Conservation (phyloP, 345 rosid species). For the Laguncularia racemosa region DNA sequence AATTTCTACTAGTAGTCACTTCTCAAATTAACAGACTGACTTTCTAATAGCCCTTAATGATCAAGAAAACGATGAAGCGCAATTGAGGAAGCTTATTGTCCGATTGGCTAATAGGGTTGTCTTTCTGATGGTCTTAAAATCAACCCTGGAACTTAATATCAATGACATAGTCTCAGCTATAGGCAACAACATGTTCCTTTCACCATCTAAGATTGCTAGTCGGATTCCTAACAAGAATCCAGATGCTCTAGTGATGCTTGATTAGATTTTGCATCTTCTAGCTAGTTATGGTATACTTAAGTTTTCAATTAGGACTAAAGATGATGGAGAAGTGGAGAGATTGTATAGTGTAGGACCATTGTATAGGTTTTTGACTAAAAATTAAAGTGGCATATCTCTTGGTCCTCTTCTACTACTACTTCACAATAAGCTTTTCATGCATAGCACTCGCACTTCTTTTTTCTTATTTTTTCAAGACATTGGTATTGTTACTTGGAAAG, state of each 20-base stretch:
- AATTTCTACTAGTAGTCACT: too few species aligned
- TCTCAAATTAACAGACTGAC: too few species aligned
- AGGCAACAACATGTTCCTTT: slow-evolving; percentile 17
- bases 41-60: too few species aligned
- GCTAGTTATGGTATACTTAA: slow-evolving; percentile 37
- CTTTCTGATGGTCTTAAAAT: slow-evolving; percentile 38
- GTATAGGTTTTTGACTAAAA: slow-evolving; percentile 31
- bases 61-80: slow-evolving; percentile 10
- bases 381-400: slow-evolving; percentile 26
- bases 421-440: slow-evolving; percentile 30
- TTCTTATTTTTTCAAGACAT: neutral
- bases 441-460: slow-evolving; percentile 1
- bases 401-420: slow-evolving; percentile 33
- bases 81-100: slow-evolving; percentile 29
- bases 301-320: neutral
- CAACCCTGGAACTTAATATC: slow-evolving; percentile 38
- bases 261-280: slow-evolving; percentile 38
- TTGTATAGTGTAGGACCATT: slow-evolving; percentile 30
- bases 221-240: slow-evolving; percentile 33
- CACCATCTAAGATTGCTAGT: slow-evolving; percentile 32
- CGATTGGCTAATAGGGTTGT: slow-evolving; percentile 21
- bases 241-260: slow-evolving; percentile 28
- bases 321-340: slow-evolving; percentile 17
- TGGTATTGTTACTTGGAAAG: neutral
- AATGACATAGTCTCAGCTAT: slow-evolving; percentile 25